A percentile compares a stretch with the other conserved stretches of the same genome.
These are phyloP conservation scores for Cercospora berteroae DNA, from an alignment of 2,329 filamentous ascomycete species.

Conservation along the genomic window DNA sequence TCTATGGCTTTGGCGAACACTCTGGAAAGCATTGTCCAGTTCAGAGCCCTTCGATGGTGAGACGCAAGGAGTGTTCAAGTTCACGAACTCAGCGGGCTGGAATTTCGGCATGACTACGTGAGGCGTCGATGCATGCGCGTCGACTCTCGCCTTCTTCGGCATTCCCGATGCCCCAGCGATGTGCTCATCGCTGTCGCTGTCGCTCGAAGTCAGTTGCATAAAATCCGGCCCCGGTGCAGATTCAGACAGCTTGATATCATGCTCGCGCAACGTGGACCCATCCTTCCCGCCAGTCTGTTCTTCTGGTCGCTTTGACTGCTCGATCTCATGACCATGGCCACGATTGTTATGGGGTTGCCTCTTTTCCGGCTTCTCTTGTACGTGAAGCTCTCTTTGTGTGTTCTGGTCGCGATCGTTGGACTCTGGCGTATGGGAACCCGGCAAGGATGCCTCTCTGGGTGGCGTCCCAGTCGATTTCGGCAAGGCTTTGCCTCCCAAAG, in stretches of 20 bases:
- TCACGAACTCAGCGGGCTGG: background rate
- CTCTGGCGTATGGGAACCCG: background rate
- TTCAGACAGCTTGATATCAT: background rate
- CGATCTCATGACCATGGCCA: background rate
- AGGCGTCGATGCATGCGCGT: background rate
- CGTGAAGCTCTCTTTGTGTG: background rate
- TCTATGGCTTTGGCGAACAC: background rate
- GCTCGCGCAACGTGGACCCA: background rate
- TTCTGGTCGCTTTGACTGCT: background rate
- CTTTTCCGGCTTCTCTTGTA: background rate
- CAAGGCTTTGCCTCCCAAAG: background rate
- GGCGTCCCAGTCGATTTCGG: background rate
- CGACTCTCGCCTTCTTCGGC: background rate
- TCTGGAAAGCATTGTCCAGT: background rate
- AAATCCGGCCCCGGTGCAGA: conserved; percentile 4
- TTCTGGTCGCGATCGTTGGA: background rate
- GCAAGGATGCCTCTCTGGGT: background rate
- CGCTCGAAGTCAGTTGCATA: conserved; percentile 4
- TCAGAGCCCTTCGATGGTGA: background rate
- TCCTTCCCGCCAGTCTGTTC: background rate
- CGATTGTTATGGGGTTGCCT: background rate
- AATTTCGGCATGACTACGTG: background rate
- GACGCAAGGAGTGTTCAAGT: background rate
- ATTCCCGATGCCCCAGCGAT: background rate
- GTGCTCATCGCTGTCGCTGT: background rate